These are phyloP conservation scores for Saksenaea vasiformis DNA, from an alignment of 371 early-diverging fungal genomes.

Conservation along the genomic window DNA sequence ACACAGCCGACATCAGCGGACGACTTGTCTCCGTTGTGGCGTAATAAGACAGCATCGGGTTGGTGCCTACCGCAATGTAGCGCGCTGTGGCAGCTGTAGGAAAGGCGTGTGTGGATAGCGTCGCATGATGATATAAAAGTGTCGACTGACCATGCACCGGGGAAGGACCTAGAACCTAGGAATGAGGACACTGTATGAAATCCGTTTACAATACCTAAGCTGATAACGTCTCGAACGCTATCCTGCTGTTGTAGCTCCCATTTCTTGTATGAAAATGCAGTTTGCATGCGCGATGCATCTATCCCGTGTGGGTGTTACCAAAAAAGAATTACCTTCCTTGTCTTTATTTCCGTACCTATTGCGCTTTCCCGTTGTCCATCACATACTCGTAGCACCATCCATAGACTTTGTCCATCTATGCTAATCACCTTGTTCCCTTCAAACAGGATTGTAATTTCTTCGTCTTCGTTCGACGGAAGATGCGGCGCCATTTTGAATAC, in stretches of 20 bases:
- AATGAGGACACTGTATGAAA: too few relatives aligned
- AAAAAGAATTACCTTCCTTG: not conserved
- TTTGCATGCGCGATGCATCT: conserved; percentile 51
- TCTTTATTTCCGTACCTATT: conserved; percentile 18
- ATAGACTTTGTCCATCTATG: conserved; percentile 63
- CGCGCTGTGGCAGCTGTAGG: conserved; percentile 50
- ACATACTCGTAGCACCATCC: conserved; percentile 61
- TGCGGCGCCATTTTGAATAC: conserved; percentile 27
- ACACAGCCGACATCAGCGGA: conserved; percentile 57
- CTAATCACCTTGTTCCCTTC: conserved; percentile 55
- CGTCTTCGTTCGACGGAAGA: conserved; percentile 45
- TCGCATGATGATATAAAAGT: conserved; percentile 24
- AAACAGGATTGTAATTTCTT: conserved; percentile 62
- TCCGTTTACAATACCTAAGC: conserved; percentile 40
- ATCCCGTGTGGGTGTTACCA: not conserved
- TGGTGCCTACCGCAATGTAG: conserved; percentile 59
- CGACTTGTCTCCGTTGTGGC: conserved; percentile 55
- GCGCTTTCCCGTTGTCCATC: conserved; percentile 44
- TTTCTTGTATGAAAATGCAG: conserved; percentile 62
- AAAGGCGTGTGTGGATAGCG: conserved; percentile 32
- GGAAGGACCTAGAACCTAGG: conserved; percentile 27
- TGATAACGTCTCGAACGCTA: conserved; percentile 50
- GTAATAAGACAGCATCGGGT: conserved; percentile 64
- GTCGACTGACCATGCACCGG: conserved; percentile 17
- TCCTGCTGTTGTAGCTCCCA: conserved; percentile 61